phyloP scores from a whole-genome alignment of 2,329 filamentous ascomycete species.

The Byssothecium circinans region DNA sequence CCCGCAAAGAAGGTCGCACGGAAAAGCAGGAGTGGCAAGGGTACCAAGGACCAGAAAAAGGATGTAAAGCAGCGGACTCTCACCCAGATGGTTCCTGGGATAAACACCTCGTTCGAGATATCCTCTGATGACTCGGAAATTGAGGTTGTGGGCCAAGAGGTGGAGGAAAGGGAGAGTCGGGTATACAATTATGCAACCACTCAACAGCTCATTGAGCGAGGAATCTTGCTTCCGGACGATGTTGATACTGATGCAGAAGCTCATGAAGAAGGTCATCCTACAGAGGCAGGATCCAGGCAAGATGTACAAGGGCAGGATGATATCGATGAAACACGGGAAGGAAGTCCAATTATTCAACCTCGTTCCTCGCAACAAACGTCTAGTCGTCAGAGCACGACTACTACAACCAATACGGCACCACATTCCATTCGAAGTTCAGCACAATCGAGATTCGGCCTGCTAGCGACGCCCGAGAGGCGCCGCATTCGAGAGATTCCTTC shows the following conservation, averaged over 20 bases:
- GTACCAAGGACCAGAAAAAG: slow-evolving; percentile 10
- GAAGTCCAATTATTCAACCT: slow-evolving; percentile 17
- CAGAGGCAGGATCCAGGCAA: background rate
- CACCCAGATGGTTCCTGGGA: slow-evolving; percentile 39
- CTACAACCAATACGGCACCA: background rate
- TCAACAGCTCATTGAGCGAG: slow-evolving; percentile 20
- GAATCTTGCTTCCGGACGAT: slow-evolving; percentile 12
- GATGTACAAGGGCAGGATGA: background rate
- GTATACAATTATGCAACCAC: slow-evolving; percentile 17
- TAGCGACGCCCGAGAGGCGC: slow-evolving; percentile 39
- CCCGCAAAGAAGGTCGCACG: slow-evolving; percentile 22
- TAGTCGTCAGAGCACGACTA: background rate
- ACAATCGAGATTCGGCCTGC: slow-evolving; percentile 29
- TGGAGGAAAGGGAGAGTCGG: slow-evolving; percentile 15
- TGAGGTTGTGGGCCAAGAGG: slow-evolving; percentile 17
- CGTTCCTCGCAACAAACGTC: slow-evolving; percentile 11
- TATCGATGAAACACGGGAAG: background rate
- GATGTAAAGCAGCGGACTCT: slow-evolving; percentile 34
- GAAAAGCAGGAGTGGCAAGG: slow-evolving; percentile 23
- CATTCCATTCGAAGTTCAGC: background rate
- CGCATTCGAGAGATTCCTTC: slow-evolving; percentile 36
- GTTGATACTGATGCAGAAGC: background rate
- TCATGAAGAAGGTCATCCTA: background rate
- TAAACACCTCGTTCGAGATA: slow-evolving; percentile 16
- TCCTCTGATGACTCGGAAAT: slow-evolving; percentile 26